Evolutionary conservation across 2,329 filamentous ascomycete species (phyloP), one percentile per base, ranked within the genome.

Genomic region (Ascosphaera aggregata): DNA sequence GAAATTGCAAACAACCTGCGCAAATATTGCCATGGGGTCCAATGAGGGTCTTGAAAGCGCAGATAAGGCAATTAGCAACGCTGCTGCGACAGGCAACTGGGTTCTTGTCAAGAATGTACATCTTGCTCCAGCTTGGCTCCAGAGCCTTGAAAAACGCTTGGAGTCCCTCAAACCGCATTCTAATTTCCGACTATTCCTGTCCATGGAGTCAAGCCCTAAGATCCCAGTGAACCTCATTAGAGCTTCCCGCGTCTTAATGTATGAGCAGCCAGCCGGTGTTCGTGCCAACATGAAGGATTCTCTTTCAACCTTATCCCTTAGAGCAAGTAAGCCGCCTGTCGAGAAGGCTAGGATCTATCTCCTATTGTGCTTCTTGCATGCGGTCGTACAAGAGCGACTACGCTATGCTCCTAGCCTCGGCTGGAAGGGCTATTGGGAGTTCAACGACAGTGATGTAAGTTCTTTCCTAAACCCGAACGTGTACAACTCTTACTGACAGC

Each of bases 341-440:
- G 89, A 98, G 60, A 80, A 89, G 53, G 75, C 77, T 17, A 73
- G 91, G 45, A 62, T 98, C 39, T 95, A 98, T 52, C 67, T 98
- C 37, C 65, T 98, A 37, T 68, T 98, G 30, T 89, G 80, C 2
- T 95, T 98, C 69, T 55, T 98, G 49, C 89, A 98, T 54, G 91
- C 89, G 4, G 85, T 98, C 30, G 75, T 94, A 9, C 89, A 98
- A 57, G 89, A 98, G 58, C 70, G 91, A 48, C 65, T 98, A 44
- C 78, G 89, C 44, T 98, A 98, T 55, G 85, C 86, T 18, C 91
- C 89, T 1, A 86, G 70, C 41, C 65, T 98, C 40, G 89, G 89
- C 43, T 98, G 89, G 89, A 94, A 92, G 64, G 82, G 84, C 40
- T 93, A 94, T 67, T 98, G 91, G 89, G 91, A 98, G 59, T 98